A percentile compares a stretch with the other conserved stretches of the same genome.
These are phyloP conservation scores for Zychaea mexicana DNA, from an alignment of 371 early-diverging fungal genomes.

Conservation along the genomic window DNA sequence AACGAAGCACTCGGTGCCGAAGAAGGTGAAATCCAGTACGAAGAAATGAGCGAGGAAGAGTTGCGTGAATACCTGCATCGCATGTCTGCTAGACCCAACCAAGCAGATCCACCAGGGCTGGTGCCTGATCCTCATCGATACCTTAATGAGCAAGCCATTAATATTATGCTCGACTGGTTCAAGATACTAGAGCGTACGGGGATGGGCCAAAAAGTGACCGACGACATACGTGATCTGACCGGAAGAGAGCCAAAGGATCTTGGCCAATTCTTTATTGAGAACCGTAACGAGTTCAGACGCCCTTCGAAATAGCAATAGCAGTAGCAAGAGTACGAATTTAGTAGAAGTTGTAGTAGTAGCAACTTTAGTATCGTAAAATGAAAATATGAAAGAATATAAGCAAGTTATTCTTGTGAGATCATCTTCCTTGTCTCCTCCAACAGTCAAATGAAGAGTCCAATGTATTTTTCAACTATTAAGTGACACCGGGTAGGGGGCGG, in stretches of 20 bases:
- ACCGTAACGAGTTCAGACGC: conserved; percentile 14
- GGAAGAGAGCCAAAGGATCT: conserved; percentile 19
- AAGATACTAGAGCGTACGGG: not conserved
- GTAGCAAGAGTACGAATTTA: not conserved
- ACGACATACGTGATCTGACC: conserved; percentile 13
- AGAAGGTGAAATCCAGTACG: conserved; percentile 8
- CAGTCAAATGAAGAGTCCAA: no score
- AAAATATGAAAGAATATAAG: no score
- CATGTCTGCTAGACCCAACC: not conserved
- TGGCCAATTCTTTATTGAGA: conserved; percentile 11
- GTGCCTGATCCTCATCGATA: conserved; percentile 1
- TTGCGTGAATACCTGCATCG: conserved; percentile 11
- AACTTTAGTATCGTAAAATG: no score
- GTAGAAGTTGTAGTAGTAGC: not conserved
- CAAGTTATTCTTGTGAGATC: no score
- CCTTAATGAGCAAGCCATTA: conserved; percentile 1
- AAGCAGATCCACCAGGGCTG: not conserved
- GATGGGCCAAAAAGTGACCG: conserved; percentile 7
- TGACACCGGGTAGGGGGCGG: no score
- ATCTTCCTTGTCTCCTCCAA: no score
- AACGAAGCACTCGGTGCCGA: conserved; percentile 8
- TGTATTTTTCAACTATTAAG: no score
- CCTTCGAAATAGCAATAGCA: not conserved
- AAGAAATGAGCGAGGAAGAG: not conserved
- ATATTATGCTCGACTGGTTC: conserved; percentile 12